A percentile compares a stretch with the other conserved stretches of the same genome.
phyloP scores from a whole-genome alignment of 192 early-diverging fungal genomes.

The Mycoemilia scoparia region DNA sequence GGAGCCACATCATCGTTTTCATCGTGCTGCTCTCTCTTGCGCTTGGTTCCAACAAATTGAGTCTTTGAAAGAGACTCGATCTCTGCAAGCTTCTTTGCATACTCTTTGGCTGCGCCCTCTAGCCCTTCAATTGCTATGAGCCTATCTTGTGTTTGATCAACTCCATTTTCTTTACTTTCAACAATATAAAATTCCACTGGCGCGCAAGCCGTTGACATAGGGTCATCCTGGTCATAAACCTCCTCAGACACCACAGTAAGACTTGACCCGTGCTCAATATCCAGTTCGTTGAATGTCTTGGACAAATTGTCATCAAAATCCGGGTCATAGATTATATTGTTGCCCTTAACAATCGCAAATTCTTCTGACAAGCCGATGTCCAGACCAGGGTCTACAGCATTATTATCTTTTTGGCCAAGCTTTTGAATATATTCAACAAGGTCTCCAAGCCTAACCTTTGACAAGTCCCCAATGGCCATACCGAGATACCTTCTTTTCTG shows the following conservation, averaged over 20 bases:
- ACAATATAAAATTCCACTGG: too few relatives aligned
- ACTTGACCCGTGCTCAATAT: slow-evolving; percentile 35
- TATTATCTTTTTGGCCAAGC: slow-evolving; percentile 10
- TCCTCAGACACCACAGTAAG: slow-evolving; percentile 27
- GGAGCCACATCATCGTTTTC: too few relatives aligned
- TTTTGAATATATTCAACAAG: slow-evolving; percentile 34
- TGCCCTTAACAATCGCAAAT: slow-evolving; percentile 45
- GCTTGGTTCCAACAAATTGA: too few relatives aligned
- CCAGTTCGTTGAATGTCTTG: slow-evolving; percentile 36
- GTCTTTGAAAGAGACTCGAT: too few relatives aligned
- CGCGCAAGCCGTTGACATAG: too few relatives aligned
- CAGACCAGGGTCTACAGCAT: neutral
- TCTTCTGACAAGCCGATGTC: slow-evolving; percentile 51
- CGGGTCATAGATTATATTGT: slow-evolving; percentile 67
- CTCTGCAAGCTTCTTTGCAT: too few relatives aligned
- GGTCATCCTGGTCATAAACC: too few relatives aligned
- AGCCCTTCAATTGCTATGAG: too few relatives aligned
- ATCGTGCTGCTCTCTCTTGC: too few relatives aligned
- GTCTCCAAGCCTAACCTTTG: slow-evolving; percentile 42
- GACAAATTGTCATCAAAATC: slow-evolving; percentile 73
- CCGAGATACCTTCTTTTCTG: slow-evolving; percentile 35
- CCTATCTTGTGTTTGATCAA: too few relatives aligned
- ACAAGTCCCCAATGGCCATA: slow-evolving; percentile 36
- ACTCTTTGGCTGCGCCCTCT: too few relatives aligned
- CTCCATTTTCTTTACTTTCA: too few relatives aligned